Conservation (phyloP, 805 yeast genomes). For the Barnettozyma populi region DNA sequence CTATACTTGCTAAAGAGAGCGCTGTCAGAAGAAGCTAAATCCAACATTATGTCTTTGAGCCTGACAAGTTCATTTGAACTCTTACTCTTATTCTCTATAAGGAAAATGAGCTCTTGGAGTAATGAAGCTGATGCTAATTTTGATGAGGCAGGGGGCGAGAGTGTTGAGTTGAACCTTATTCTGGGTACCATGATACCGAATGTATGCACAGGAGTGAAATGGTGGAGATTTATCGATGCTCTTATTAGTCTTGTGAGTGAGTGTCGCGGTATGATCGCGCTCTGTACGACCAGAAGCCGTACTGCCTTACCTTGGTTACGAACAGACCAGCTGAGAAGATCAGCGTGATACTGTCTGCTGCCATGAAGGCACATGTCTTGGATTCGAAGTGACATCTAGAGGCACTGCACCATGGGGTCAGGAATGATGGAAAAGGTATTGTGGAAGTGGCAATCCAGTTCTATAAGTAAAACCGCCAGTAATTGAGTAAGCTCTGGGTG, state of each 20-base stretch:
- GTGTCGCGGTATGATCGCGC: slow-evolving; percentile 5
- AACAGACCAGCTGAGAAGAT: slow-evolving; percentile 7
- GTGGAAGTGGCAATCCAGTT: not conserved
- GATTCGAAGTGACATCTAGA: slow-evolving; percentile 5
- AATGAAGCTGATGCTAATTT: not conserved
- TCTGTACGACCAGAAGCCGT: not conserved
- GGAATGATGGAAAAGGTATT: not conserved
- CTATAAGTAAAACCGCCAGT: not conserved
- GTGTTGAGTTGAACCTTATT: slow-evolving; percentile 4
- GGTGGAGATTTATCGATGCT: not conserved
- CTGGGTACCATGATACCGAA: not conserved
- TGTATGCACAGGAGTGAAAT: not conserved
- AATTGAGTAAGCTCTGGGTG: not conserved
- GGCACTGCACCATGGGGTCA: not conserved
- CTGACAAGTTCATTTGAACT: not conserved
- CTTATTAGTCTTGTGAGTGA: not conserved
- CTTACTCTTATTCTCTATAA: slow-evolving; percentile 2
- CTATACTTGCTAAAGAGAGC: not conserved
- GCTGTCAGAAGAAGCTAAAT: not conserved
- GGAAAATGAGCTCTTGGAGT: not conserved
- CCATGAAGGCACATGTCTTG: slow-evolving; percentile 2
- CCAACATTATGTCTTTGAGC: slow-evolving; percentile 2
- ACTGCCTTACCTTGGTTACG: slow-evolving; percentile 2
- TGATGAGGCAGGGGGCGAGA: not conserved
- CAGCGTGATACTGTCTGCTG: slow-evolving; percentile 9